Evolutionary conservation across 108 stramenopile genomes (phyloP).

Genomic region (Nitzschia sp.): DNA sequence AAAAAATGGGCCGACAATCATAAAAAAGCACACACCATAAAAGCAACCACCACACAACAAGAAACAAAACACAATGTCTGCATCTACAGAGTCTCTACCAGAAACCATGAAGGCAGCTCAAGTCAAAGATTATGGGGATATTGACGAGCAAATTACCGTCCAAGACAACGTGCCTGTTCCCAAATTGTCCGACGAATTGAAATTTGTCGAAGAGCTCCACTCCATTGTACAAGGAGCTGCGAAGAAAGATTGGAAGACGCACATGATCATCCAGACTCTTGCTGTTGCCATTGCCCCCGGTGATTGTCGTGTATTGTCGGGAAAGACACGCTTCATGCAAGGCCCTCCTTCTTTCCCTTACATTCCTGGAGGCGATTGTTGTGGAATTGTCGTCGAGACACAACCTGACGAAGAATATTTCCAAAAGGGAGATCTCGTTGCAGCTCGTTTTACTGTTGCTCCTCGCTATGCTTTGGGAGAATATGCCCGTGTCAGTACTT

Average conservation of each 20-base stretch:
- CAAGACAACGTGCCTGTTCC: slow-evolving; percentile 46
- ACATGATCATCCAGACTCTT: slow-evolving; percentile 44
- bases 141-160: slow-evolving; percentile 52
- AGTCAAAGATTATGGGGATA: slow-evolving; percentile 52
- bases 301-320: slow-evolving; percentile 58
- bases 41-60: too few relatives aligned
- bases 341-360: slow-evolving; percentile 69
- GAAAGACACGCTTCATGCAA: slow-evolving; percentile 56
- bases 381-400: slow-evolving; percentile 54
- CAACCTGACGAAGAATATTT: slow-evolving; percentile 38
- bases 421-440: slow-evolving; percentile 55
- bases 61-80: neutral
- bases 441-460: slow-evolving; percentile 48
- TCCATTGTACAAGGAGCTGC: slow-evolving; percentile 1
- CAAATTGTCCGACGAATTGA: slow-evolving; percentile 15
- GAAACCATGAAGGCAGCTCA: slow-evolving; percentile 56
- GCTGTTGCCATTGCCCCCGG: slow-evolving; percentile 67
- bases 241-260: slow-evolving; percentile 23
- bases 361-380: slow-evolving; percentile 65
- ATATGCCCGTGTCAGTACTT: slow-evolving; percentile 45
- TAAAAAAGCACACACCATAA: too few relatives aligned
- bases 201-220: neutral
- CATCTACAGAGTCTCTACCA: neutral
- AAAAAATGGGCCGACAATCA: too few relatives aligned
- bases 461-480: slow-evolving; percentile 62